Conservation (phyloP, 2,329 filamentous ascomycete genomes). For the Fragosphaeria purpurea region DNA sequence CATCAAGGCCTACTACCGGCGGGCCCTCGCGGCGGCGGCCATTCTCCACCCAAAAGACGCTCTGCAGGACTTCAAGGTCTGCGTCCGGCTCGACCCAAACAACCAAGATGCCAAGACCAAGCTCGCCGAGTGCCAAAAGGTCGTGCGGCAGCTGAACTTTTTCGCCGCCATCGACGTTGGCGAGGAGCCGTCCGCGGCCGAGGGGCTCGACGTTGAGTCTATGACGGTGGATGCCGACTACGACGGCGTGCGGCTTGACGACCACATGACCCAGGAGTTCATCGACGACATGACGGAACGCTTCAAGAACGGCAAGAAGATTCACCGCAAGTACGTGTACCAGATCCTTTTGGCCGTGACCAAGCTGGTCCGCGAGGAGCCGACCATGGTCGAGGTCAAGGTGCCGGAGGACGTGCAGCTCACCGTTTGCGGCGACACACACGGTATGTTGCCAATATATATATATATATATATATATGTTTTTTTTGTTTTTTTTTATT, state of each 20-base stretch:
- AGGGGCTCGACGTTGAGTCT: constrained; percentile 76
- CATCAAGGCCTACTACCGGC: constrained; percentile 91
- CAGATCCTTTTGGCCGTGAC: constrained; percentile 88
- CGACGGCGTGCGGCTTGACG: constrained; percentile 68
- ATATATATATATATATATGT: too few species aligned
- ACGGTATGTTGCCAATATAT: constrained; percentile 45
- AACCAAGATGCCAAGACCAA: constrained; percentile 91
- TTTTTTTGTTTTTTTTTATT: neutral
- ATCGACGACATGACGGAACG: constrained; percentile 94
- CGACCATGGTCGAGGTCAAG: constrained; percentile 92
- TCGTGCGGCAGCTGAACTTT: constrained; percentile 86
- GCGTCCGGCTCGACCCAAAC: constrained; percentile 73
- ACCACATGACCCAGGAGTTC: constrained; percentile 91
- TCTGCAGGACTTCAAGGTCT: constrained; percentile 82
- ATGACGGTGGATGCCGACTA: constrained; percentile 77
- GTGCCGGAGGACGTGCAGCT: constrained; percentile 68
- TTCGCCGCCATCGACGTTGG: constrained; percentile 89
- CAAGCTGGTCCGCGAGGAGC: constrained; percentile 81
- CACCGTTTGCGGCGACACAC: constrained; percentile 95
- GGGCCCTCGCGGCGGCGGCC: constrained; percentile 83
- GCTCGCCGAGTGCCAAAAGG: constrained; percentile 85
- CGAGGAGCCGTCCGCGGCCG: constrained; percentile 84
- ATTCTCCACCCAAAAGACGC: constrained; percentile 85
- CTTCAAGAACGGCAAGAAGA: constrained; percentile 92
- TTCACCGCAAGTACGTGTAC: constrained; percentile 94